Percentiles rank a stretch among this genome's conserved stretches.
Evolutionary conservation across 257 asterid species (phyloP).

Genomic region (Scutellaria minor): DNA sequence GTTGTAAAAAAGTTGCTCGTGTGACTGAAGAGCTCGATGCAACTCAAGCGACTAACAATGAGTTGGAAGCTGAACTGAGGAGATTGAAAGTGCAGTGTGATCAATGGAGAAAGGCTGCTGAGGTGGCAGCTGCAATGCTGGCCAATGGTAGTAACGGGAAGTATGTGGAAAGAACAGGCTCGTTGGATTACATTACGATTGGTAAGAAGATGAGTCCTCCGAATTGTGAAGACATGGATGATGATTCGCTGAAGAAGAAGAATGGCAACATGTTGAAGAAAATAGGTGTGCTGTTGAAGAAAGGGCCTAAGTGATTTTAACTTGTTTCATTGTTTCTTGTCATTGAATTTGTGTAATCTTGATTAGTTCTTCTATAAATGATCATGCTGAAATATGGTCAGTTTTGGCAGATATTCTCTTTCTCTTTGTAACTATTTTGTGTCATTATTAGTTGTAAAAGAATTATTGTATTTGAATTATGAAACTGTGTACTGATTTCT

Average conservation of each 20-base stretch:
- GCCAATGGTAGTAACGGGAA: constrained; percentile 57
- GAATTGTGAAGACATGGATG: constrained; percentile 57
- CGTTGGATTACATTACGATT: constrained; percentile 53
- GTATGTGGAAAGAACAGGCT: constrained; percentile 50
- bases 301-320: constrained; percentile 62
- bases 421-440: constrained; percentile 2
- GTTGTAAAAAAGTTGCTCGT: constrained; percentile 47
- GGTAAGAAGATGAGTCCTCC: constrained; percentile 61
- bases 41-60: constrained; percentile 53
- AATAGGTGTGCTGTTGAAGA: constrained; percentile 69
- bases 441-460: constrained; percentile 1
- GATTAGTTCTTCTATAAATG: not conserved
- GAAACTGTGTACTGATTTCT: not conserved
- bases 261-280: constrained; percentile 78
- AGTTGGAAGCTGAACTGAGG: constrained; percentile 75
- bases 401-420: not conserved
- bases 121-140: constrained; percentile 80
- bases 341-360: not conserved
- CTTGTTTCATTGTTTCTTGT: not conserved
- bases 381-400: constrained; percentile 6
- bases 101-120: constrained; percentile 96
- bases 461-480: constrained; percentile 5
- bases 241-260: constrained; percentile 73
- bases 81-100: constrained; percentile 78
- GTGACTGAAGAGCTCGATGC: constrained; percentile 69